These are phyloP conservation scores for Geotrichum aggregatum DNA, from an alignment of 1,139 yeast species.

Conservation along the genomic window DNA sequence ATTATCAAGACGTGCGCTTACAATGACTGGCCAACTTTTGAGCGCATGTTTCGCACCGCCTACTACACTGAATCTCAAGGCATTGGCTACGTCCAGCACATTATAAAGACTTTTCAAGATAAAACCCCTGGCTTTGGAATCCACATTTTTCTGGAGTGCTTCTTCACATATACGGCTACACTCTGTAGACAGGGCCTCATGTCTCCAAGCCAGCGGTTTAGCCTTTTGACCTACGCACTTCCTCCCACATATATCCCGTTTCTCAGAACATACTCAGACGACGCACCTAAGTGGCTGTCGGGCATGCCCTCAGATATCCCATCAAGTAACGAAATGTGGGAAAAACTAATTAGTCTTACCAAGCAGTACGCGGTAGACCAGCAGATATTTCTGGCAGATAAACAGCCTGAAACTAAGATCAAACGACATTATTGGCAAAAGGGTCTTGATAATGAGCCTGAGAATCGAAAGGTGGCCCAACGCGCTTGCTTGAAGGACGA, in stretches of 20 bases:
- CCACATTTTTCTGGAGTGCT: constrained; percentile 19
- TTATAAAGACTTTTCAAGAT: constrained; percentile 17
- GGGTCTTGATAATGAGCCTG: neutral
- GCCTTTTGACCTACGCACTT: constrained; percentile 11
- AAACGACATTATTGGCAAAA: neutral
- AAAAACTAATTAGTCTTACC: constrained; percentile 13
- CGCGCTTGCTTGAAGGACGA: neutral
- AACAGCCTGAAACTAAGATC: too few species aligned
- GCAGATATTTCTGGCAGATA: constrained; percentile 6
- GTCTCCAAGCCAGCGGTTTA: constrained; percentile 14
- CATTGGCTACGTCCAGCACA: constrained; percentile 13
- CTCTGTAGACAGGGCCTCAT: constrained; percentile 12
- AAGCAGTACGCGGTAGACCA: constrained; percentile 16
- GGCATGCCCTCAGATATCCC: constrained; percentile 16
- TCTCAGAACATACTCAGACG: constrained; percentile 5
- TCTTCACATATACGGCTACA: constrained; percentile 14
- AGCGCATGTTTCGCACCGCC: constrained; percentile 17
- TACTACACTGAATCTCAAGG: constrained; percentile 17
- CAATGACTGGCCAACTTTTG: constrained; percentile 17
- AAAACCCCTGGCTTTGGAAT: constrained; percentile 16
- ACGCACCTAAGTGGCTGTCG: constrained; percentile 13
- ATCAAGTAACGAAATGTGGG: constrained; percentile 7
- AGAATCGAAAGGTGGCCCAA: too few species aligned
- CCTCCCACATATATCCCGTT: constrained; percentile 13
- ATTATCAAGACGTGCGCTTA: constrained; percentile 20